Conservation (phyloP, 2,329 filamentous ascomycete species). For the Exophiala alcalophila region DNA sequence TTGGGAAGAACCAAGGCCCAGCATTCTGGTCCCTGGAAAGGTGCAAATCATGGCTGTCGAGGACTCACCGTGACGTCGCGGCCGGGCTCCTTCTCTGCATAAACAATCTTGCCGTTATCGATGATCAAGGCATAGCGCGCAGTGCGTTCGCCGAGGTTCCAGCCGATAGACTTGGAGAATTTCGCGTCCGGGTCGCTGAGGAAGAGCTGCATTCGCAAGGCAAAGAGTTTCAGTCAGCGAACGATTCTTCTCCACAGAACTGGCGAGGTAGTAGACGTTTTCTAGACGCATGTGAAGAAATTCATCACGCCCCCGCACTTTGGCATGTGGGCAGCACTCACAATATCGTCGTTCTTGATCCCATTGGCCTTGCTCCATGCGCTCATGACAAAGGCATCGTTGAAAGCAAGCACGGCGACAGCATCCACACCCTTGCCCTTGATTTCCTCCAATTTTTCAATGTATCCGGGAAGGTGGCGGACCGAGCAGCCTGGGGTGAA, state of each 20-base stretch:
- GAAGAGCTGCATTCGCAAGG: too few relatives aligned
- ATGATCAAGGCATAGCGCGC: slow-evolving; percentile 76
- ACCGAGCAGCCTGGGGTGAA: slow-evolving; percentile 86
- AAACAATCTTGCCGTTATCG: slow-evolving; percentile 78
- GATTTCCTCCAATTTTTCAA: slow-evolving; percentile 67
- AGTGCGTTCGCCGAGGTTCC: slow-evolving; percentile 71
- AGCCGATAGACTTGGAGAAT: slow-evolving; percentile 76
- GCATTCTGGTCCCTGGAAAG: too few relatives aligned
- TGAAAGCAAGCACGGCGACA: slow-evolving; percentile 76
- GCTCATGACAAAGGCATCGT: slow-evolving; percentile 83
- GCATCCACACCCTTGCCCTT: slow-evolving; percentile 78
- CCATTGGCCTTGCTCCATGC: slow-evolving; percentile 88
- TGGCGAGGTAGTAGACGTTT: too few relatives aligned
- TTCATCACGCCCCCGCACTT: too few relatives aligned
- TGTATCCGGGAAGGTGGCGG: slow-evolving; percentile 76
- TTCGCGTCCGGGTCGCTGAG: slow-evolving; percentile 68
- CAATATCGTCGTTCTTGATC: slow-evolving; percentile 67
- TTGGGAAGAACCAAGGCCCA: too few relatives aligned
- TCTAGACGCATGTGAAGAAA: too few relatives aligned
- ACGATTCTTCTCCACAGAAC: too few relatives aligned
- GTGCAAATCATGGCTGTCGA: slow-evolving; percentile 1
- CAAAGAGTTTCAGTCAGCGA: too few relatives aligned
- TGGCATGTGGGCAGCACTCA: slow-evolving; percentile 38
- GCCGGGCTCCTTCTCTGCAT: slow-evolving; percentile 67
- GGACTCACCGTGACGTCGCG: slow-evolving; percentile 32